Base-by-base conservation (phyloP, 441 rosid species). In the Aquilaria agallochum region DNA sequence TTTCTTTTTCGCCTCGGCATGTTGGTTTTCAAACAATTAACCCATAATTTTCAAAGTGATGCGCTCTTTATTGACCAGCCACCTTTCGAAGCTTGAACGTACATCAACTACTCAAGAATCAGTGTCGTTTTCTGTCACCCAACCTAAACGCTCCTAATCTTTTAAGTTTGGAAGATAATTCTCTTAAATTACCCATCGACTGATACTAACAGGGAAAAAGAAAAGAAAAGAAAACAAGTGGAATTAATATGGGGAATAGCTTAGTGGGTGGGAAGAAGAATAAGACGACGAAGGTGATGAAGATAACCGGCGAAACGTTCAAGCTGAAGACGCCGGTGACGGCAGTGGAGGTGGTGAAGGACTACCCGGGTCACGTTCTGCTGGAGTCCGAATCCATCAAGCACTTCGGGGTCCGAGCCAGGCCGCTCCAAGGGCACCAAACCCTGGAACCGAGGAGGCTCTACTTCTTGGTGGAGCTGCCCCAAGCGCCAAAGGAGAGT, bases 331-430 rank as follows among this genome's bases (percentile, higher is more conserved):
- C 93, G 0, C 99, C 99, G n/a, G 83, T 84, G 54, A 80, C 65
- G n/a, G 97, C 94, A 31, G 83, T 78, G 11, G 89, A 83, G 34
- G 89, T 86, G 12, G 64, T 85, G 2, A 78, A 76, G 58, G 87
- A 85, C 58, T 68, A 79, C 50, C 97, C 98, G 0, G 96, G 92
- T 0, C 80, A 73, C 32, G 96, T 86, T 49, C 59, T 95, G 71
- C 56, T 95, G 33, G 98, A 95, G 52, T 95, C 95, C 0, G 95
- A 90, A 63, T 72, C 87, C 0, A 95, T 92, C 4, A 92, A 89
- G 81, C 96, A 92, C 69, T 85, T 66, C 47, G 98, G 99, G 11
- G 72, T 60, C 7, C 77, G 95, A 63, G 95, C 99, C 9, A 88
- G 83, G 76, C 95, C 96, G 2, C 56, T 90, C 47, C 82, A 85